These are phyloP conservation scores for Hericium rajendrae DNA, from an alignment of 768 basidiomycete species.

Conservation along the genomic window DNA sequence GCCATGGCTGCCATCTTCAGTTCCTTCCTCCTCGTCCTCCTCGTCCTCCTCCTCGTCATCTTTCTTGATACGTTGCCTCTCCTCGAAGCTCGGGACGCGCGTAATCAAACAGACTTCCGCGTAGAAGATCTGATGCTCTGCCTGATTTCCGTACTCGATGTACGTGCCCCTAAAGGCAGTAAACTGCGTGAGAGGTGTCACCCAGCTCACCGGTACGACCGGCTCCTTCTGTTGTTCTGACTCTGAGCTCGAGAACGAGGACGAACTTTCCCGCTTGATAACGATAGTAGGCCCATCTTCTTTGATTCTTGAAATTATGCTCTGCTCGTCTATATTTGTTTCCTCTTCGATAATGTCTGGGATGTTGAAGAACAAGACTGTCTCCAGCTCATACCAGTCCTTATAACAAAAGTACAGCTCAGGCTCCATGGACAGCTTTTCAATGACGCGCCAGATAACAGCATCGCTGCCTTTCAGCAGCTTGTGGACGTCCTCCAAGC, in stretches of 20 bases:
- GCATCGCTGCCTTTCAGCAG: constrained; percentile 17
- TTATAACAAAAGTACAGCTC: background rate
- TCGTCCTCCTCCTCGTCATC: too few relatives aligned
- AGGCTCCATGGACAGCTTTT: constrained; percentile 9
- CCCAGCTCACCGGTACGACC: too few relatives aligned
- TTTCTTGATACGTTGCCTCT: too few relatives aligned
- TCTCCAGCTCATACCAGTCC: background rate
- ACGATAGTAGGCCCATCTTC: background rate
- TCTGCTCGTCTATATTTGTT: background rate
- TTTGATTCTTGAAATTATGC: background rate
- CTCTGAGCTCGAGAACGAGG: background rate
- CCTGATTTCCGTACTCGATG: constrained; percentile 16
- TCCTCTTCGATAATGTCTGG: background rate
- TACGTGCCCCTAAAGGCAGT: background rate
- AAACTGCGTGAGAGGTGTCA: background rate
- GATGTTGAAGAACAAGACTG: background rate
- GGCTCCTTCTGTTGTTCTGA: background rate
- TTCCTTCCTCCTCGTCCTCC: too few relatives aligned
- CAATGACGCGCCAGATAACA: constrained; percentile 13
- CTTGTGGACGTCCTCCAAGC: background rate
- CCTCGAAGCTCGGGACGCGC: background rate
- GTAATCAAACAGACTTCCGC: constrained; percentile 22
- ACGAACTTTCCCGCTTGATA: background rate
- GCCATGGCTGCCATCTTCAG: too few relatives aligned
- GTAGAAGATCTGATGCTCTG: constrained; percentile 9